These are phyloP conservation scores for grape (Vitis vinifera) DNA, from an alignment of 164 flowering plant genomes.

Conservation along the genomic window ASM3070453v1 NC_081813.1:20380501-20381000, in stretches of 20 bases:
- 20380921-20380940: neutral
- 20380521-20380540: too few species aligned
- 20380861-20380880: neutral
- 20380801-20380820: too few species aligned
- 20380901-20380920: conserved; percentile 3
- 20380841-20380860: too few species aligned
- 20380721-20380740: neutral
- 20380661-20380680: neutral
- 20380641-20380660: neutral
- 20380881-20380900: conserved; percentile 2
- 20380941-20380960: neutral
- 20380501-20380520: too few species aligned
- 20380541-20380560: too few species aligned
- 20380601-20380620: too few species aligned
- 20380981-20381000: neutral
- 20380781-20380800: neutral
- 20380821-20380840: too few species aligned
- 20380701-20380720: neutral
- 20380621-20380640: too few species aligned
- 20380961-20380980: conserved; percentile 22
- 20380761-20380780: neutral
- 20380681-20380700: neutral
- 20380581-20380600: too few species aligned
- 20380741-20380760: conserved; percentile 19
- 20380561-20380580: too few species aligned